Evolutionary conservation across 2,329 filamentous ascomycete genomes (phyloP), one percentile per base, ranked within the genome.

Genomic region (Ascochyta pisi): DNA sequence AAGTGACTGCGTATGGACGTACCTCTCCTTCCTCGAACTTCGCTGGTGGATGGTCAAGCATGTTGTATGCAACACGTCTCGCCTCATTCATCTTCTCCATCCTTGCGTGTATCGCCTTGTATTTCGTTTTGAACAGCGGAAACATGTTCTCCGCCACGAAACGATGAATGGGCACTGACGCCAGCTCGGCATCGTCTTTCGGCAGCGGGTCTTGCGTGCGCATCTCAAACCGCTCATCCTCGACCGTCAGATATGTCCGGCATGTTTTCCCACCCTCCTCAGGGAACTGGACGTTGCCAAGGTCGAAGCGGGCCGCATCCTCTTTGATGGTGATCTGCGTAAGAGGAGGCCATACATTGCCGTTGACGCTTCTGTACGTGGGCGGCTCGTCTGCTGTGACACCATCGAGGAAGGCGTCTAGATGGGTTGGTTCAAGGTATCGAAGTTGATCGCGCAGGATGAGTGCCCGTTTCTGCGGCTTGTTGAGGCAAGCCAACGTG

Each of bases 241-340:
- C 64, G 4, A 69, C 50, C 2, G 57, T 44, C 3, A 73, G 29
- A n/a, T 58, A 50, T 1, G 63, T 58, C 1, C 58, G 54, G 15
- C 54, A 46, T 13, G 66, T 42, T 8, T 33, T 35, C 19, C 65
- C 61, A 2, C 46, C 50, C 9, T 64, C 58, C 31, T 65, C 62
- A 1, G 55, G 39, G 24, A 70, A 68, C 16, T 55, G 40, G 0
- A 75, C 68, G 24, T 75, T 74, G 13, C 71, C 70, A 2, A 75
- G 46, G 24, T 73, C 68, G 46, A 67, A 68, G 8, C 34, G 53
- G 6, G 54, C 64, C 1, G 68, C 69, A 8, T 40, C 43, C 8
- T 63, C 49, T 34, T 66, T 69, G 29, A 73, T 53, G 2, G 52
- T 63, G 23, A 69, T 66, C 9, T 67, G 47, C 2, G 34, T 33